Conservation (phyloP, 2,329 filamentous ascomycete genomes). For the Fusarium subglutinans region DNA sequence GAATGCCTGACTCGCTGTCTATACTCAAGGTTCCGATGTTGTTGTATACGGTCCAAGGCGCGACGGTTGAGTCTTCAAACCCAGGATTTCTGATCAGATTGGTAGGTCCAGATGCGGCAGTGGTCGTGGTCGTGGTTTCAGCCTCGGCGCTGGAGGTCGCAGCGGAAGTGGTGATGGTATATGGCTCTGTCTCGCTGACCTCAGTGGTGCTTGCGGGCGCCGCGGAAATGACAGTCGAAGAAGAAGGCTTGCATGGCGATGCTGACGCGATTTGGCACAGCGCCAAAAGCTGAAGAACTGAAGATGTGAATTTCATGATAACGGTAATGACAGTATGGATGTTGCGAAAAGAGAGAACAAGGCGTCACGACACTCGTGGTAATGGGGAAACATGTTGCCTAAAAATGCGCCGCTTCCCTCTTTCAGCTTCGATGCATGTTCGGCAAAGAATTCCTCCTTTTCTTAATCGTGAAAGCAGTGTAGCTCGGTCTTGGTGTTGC, state of each 20-base stretch:
- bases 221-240: not conserved
- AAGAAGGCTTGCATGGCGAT: constrained; percentile 1
- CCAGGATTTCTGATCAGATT: not conserved
- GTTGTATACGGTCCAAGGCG: not conserved
- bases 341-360: not conserved
- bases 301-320: not conserved
- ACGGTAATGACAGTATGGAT: not conserved
- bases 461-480: not conserved
- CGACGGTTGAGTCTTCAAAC: not conserved
- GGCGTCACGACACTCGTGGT: too few relatives aligned
- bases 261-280: not conserved
- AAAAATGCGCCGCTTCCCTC: rapidly evolving
- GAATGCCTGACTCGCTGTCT: not conserved
- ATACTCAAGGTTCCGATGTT: not conserved
- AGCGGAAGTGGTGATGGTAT: not conserved
- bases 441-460: not conserved
- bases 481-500: not conserved
- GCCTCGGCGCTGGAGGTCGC: not conserved
- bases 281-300: not conserved
- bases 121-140: not conserved
- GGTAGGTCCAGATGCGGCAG: not conserved
- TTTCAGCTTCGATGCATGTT: not conserved
- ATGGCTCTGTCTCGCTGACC: not conserved
- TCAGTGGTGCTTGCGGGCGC: not conserved
- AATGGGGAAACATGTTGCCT: too few relatives aligned